Evolutionary conservation across 2,329 filamentous ascomycete species (phyloP).

Genomic region (Albifimbria verrucaria): DNA sequence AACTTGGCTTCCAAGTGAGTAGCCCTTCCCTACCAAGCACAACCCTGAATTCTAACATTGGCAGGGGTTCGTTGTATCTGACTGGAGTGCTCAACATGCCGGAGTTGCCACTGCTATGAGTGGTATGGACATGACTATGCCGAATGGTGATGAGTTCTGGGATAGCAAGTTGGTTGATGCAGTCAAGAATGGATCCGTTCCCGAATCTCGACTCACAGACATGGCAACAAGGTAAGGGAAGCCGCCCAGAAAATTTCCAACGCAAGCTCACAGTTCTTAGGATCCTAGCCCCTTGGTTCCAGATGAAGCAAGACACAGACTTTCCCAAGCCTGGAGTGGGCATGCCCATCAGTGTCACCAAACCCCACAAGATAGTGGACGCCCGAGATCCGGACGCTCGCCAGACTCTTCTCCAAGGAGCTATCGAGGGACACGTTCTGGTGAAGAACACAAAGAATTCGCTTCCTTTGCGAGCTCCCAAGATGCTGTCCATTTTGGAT

Average conservation of each 20-base stretch:
- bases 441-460: slow-evolving; percentile 67
- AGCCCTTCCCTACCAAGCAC: background rate
- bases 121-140: slow-evolving; percentile 70
- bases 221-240: slow-evolving; percentile 62
- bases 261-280: slow-evolving; percentile 40
- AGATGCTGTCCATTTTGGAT: slow-evolving; percentile 55
- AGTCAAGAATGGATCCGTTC: slow-evolving; percentile 73
- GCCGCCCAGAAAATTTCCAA: background rate
- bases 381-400: slow-evolving; percentile 44
- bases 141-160: slow-evolving; percentile 45
- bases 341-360: slow-evolving; percentile 57
- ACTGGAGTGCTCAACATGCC: slow-evolving; percentile 65
- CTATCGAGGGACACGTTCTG: slow-evolving; percentile 64
- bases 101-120: slow-evolving; percentile 51
- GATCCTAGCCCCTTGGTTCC: slow-evolving; percentile 60
- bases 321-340: slow-evolving; percentile 46
- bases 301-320: slow-evolving; percentile 47
- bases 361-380: slow-evolving; percentile 44
- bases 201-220: slow-evolving; percentile 68
- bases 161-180: slow-evolving; percentile 70
- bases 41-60: background rate
- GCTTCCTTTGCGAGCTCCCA: slow-evolving; percentile 51
- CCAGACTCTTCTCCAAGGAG: slow-evolving; percentile 44
- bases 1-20: slow-evolving; percentile 51
- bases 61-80: slow-evolving; percentile 63